Evolutionary conservation across 1,284 basidiomycete genomes (phyloP), one percentile per base, ranked within the genome.

Genomic region (Ceratobasidium papillatum): DNA sequence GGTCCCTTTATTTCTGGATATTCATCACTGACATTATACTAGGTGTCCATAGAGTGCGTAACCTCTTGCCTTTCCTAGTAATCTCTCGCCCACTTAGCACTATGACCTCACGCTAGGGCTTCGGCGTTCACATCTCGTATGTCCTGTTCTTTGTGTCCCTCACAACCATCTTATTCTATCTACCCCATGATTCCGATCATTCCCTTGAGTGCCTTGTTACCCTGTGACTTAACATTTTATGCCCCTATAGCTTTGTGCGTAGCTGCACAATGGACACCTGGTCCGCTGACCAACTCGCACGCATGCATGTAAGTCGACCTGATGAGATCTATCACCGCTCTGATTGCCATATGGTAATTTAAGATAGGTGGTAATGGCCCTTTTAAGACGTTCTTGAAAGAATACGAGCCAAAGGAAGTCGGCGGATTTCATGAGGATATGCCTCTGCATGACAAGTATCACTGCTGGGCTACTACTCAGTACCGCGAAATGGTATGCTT

Each of bases 181-280:
- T 38, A 38, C 22, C 65, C n/a, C 61, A 27, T 34, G 25, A 17
- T 52, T 61, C 71, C 59, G 66, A 25, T 17, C 38, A 45, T 63
- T 68, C 69, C 65, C 45, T 58, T 74, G 47, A 34, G 34, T 45
- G 34, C 65, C 65, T 65, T 41, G 32, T 45, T 11, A 75, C 19
- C 32, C 74, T 76, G 38, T 71, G 17, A 45, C 62, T 34, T 63
- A 76, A 51, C 30, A 32, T 49, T 80, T 79, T 41, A 80, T 47
- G 36, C 43, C 36, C 69, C 30, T 63, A n/a, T 82, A 95, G 94
- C 80, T 96, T 96, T 83, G 94, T 97, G 71, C 88, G 95, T 80
- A 95, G 93, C 62, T 89, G 95, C 79, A 96, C 95, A 74, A 98
- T 98, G 95, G 95, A 97, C 83, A 92, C 94, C 79, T 98, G 95